Percentiles rank a stretch among this genome's conserved stretches.
Evolutionary conservation across 768 basidiomycete genomes (phyloP).

Genomic region (Tulasnella sp.): DNA sequence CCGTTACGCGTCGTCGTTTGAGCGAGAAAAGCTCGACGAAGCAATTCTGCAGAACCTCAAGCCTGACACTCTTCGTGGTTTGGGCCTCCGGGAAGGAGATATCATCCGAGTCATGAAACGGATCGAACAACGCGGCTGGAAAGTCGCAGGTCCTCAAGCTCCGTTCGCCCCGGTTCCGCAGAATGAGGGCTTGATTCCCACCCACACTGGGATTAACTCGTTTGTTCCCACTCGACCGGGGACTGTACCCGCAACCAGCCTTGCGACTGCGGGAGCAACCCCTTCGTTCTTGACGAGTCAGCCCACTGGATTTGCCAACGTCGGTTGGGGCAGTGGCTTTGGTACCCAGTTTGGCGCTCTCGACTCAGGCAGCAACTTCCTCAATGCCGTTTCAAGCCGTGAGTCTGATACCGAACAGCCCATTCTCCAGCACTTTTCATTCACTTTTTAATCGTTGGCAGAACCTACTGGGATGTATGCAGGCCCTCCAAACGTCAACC

Average conservation of each 20-base stretch:
- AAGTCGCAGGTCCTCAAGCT: slow-evolving; percentile 58
- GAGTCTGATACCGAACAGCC: not conserved
- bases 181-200: slow-evolving; percentile 81
- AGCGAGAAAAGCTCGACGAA: slow-evolving; percentile 93
- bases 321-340: slow-evolving; percentile 24
- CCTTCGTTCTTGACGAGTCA: slow-evolving; percentile 9
- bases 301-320: slow-evolving; percentile 22
- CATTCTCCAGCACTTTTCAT: not conserved
- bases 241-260: not conserved
- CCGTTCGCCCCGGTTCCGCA: slow-evolving; percentile 84
- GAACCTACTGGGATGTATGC: not conserved
- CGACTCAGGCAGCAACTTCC: slow-evolving; percentile 15
- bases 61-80: slow-evolving; percentile 74
- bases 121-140: slow-evolving; percentile 53
- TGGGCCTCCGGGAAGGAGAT: slow-evolving; percentile 93
- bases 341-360: not conserved
- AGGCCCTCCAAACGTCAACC: slow-evolving; percentile 5
- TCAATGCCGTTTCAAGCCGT: slow-evolving; percentile 8
- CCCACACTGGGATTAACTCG: slow-evolving; percentile 69
- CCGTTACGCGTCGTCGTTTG: slow-evolving; percentile 83
- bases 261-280: not conserved
- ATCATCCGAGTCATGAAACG: slow-evolving; percentile 89
- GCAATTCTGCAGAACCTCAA: slow-evolving; percentile 81
- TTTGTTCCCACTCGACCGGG: slow-evolving; percentile 72
- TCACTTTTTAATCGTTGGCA: not conserved